A percentile compares a stretch with the other conserved stretches of the same genome.
Evolutionary conservation across 345 rosid genomes (phyloP).

Genomic region (Camelina hispida): DNA sequence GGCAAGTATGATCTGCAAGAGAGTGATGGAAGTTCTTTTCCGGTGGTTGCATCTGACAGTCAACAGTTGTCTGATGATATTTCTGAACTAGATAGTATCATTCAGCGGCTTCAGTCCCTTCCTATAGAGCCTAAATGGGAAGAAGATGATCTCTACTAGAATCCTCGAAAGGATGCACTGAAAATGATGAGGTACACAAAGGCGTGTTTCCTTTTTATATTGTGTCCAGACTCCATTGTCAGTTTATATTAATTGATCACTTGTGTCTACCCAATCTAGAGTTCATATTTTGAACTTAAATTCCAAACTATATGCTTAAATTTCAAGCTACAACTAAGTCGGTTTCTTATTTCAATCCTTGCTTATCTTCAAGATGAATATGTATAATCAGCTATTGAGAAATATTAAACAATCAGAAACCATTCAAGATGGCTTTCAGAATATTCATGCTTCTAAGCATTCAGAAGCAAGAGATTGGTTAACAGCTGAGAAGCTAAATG

Average conservation of each 20-base stretch:
- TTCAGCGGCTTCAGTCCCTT: slow-evolving; percentile 51
- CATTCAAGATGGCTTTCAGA: too few species aligned
- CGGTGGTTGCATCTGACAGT: slow-evolving; percentile 17
- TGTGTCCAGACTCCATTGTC: neutral
- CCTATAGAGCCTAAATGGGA: slow-evolving; percentile 90
- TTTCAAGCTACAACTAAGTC: neutral
- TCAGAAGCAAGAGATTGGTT: too few species aligned
- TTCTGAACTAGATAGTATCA: slow-evolving; percentile 50
- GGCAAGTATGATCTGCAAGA: slow-evolving; percentile 35
- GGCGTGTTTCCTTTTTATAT: slow-evolving; percentile 9
- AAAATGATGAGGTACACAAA: slow-evolving; percentile 73
- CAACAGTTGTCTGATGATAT: slow-evolving; percentile 42
- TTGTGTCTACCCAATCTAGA: slow-evolving; percentile 1
- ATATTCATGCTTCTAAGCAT: too few species aligned
- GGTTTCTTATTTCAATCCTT: slow-evolving; percentile 18
- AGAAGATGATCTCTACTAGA: slow-evolving; percentile 79
- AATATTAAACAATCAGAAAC: too few species aligned
- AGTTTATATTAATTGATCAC: slow-evolving; percentile 2
- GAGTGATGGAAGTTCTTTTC: slow-evolving; percentile 19
- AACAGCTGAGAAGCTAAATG: too few species aligned
- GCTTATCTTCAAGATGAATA: neutral
- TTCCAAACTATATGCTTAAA: neutral
- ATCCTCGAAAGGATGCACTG: slow-evolving; percentile 75
- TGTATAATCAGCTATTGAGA: too few species aligned
- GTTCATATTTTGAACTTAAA: slow-evolving; percentile 14